These are phyloP conservation scores for Rhizopus microsporus DNA, from an alignment of 371 early-diverging fungal species.

Conservation along the genomic window DNA sequence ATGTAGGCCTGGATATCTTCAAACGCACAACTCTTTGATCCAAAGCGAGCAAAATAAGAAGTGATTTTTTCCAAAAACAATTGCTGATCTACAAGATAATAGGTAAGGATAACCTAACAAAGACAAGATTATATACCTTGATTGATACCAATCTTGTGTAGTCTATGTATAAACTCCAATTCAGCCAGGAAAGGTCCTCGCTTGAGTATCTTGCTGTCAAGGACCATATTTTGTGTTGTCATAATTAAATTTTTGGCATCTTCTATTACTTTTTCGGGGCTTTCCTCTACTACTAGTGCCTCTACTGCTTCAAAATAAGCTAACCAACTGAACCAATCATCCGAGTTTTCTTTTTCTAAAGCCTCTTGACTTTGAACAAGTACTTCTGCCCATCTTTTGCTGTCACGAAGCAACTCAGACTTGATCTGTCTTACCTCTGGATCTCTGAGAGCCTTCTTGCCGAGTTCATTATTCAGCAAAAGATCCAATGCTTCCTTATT, in stretches of 20 bases:
- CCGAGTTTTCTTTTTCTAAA: constrained; percentile 54
- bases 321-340: constrained; percentile 73
- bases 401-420: constrained; percentile 52
- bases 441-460: constrained; percentile 59
- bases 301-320: constrained; percentile 63
- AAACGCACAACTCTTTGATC: constrained; percentile 71
- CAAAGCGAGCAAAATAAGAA: constrained; percentile 68
- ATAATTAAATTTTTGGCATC: constrained; percentile 47
- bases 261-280: constrained; percentile 17
- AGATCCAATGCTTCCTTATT: constrained; percentile 58
- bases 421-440: constrained; percentile 69
- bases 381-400: constrained; percentile 49
- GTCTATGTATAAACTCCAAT: constrained; percentile 58
- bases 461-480: constrained; percentile 63
- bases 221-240: constrained; percentile 33
- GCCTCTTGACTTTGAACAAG: constrained; percentile 38
- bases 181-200: constrained; percentile 79
- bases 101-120: no score
- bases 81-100: constrained; percentile 26
- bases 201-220: constrained; percentile 48
- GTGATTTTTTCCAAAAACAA: constrained; percentile 47
- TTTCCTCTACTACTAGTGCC: constrained; percentile 24
- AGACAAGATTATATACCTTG: constrained; percentile 4
- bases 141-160: constrained; percentile 33
- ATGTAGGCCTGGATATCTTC: constrained; percentile 75